phyloP scores from a whole-genome alignment of 352 stramenopile species.

The Pythium sukuiense region DNA sequence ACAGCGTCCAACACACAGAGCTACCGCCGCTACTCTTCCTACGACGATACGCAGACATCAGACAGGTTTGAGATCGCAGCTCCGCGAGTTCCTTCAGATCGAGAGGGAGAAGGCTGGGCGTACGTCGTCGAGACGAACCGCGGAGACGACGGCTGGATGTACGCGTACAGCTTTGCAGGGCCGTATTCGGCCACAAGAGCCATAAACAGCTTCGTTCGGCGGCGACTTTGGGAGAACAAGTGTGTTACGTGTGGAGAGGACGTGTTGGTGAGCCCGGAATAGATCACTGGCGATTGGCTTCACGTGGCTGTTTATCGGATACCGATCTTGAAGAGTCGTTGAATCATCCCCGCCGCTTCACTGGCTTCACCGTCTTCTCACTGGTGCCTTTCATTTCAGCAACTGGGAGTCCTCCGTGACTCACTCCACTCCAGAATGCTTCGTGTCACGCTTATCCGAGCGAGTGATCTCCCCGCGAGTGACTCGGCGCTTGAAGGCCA shows the following conservation, averaged over 20 bases:
- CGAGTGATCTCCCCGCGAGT: slow-evolving; percentile 53
- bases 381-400: background rate
- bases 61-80: slow-evolving; percentile 44
- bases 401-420: too few relatives aligned
- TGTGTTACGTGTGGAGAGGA: slow-evolving; percentile 24
- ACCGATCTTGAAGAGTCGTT: background rate
- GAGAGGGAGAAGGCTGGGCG: slow-evolving; percentile 51
- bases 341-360: background rate
- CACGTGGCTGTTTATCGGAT: background rate
- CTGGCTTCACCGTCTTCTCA: slow-evolving; percentile 1
- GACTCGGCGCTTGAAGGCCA: slow-evolving; percentile 56
- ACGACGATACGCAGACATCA: slow-evolving; percentile 48
- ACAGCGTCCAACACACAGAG: slow-evolving; percentile 42
- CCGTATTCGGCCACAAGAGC: slow-evolving; percentile 56
- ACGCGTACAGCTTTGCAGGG: slow-evolving; percentile 59
- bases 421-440: slow-evolving; percentile 36
- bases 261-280: background rate
- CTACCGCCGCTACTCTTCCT: slow-evolving; percentile 51
- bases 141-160: slow-evolving; percentile 61
- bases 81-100: slow-evolving; percentile 35
- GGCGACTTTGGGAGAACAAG: slow-evolving; percentile 74
- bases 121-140: slow-evolving; percentile 45
- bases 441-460: slow-evolving; percentile 46
- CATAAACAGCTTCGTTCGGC: slow-evolving; percentile 55
- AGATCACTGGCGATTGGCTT: background rate